Conservation (phyloP, 257 asterid species). For the Cordia subcordata region DNA sequence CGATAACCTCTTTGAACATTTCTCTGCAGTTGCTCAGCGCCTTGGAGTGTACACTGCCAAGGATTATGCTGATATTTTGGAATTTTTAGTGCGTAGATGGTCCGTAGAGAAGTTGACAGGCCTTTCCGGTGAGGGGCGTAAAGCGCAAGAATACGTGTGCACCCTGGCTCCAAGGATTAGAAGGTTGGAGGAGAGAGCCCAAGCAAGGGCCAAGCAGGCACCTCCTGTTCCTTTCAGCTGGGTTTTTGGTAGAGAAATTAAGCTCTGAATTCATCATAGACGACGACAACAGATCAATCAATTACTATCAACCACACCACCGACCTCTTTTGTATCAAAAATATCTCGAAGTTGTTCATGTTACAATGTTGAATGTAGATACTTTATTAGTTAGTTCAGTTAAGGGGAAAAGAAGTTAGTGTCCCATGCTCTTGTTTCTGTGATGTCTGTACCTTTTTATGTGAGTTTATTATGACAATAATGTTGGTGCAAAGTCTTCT, state of each 20-base stretch:
- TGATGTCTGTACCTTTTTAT: too few relatives aligned
- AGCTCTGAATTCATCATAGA: conserved; percentile 21
- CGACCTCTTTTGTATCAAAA: too few relatives aligned
- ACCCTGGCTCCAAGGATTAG: conserved; percentile 42
- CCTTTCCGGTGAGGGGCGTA: conserved; percentile 48
- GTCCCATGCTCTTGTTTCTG: too few relatives aligned
- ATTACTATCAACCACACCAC: too few relatives aligned
- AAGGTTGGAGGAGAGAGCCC: conserved; percentile 53
- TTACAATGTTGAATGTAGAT: too few relatives aligned
- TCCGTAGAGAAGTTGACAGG: conserved; percentile 55
- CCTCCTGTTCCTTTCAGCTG: conserved; percentile 47
- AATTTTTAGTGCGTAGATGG: conserved; percentile 42
- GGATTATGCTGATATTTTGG: conserved; percentile 56
- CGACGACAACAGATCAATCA: too few relatives aligned
- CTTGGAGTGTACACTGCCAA: conserved; percentile 56
- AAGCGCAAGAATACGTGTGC: conserved; percentile 52
- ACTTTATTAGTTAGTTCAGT: too few relatives aligned
- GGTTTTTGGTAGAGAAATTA: conserved; percentile 38
- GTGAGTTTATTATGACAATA: too few relatives aligned
- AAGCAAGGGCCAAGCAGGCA: conserved; percentile 33
- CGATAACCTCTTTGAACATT: conserved; percentile 45
- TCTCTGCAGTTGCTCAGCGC: conserved; percentile 48
- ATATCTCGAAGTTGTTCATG: too few relatives aligned
- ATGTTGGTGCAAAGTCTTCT: too few relatives aligned
- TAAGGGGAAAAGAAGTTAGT: too few relatives aligned